phyloP scores from a whole-genome alignment of 208 protist genomes.

The Crithidia sp. region DNA sequence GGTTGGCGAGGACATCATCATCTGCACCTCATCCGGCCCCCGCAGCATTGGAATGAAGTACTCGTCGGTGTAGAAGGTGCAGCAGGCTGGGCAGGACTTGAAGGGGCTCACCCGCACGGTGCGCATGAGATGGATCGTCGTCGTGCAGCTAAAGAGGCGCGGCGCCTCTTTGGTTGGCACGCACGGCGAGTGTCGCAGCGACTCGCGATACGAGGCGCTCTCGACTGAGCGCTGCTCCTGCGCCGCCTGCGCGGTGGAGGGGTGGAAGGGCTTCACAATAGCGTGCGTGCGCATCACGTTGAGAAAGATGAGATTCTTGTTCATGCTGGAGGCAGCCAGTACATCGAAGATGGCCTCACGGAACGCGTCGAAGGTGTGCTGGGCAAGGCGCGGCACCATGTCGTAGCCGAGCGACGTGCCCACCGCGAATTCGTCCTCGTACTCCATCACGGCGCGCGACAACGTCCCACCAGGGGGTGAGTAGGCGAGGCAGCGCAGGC shows the following conservation, averaged over 20 bases:
- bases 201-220: slow-evolving; percentile 44
- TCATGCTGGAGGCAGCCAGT: slow-evolving; percentile 50
- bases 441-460: slow-evolving; percentile 69
- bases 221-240: slow-evolving; percentile 23
- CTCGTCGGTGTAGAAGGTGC: slow-evolving; percentile 47
- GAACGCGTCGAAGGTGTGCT: slow-evolving; percentile 81
- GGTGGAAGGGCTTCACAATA: slow-evolving; percentile 33
- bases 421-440: slow-evolving; percentile 65
- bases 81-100: slow-evolving; percentile 17
- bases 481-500: slow-evolving; percentile 81
- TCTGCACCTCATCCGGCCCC: slow-evolving; percentile 66
- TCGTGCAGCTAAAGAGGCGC: slow-evolving; percentile 67
- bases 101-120: slow-evolving; percentile 42
- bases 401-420: slow-evolving; percentile 81
- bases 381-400: slow-evolving; percentile 77
- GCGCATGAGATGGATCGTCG: slow-evolving; percentile 76
- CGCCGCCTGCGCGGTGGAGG: slow-evolving; percentile 13
- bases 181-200: slow-evolving; percentile 33
- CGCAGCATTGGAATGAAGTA: slow-evolving; percentile 70
- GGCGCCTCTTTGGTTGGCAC: slow-evolving; percentile 16
- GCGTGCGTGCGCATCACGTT: slow-evolving; percentile 44
- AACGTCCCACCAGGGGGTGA: slow-evolving; percentile 77
- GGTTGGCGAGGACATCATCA: slow-evolving; percentile 62
- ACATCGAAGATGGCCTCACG: slow-evolving; percentile 80
- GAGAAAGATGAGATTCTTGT: slow-evolving; percentile 75